These are phyloP conservation scores for Cucurbita pepo DNA, from an alignment of 306 rosid species.

Conservation along the genomic window DNA sequence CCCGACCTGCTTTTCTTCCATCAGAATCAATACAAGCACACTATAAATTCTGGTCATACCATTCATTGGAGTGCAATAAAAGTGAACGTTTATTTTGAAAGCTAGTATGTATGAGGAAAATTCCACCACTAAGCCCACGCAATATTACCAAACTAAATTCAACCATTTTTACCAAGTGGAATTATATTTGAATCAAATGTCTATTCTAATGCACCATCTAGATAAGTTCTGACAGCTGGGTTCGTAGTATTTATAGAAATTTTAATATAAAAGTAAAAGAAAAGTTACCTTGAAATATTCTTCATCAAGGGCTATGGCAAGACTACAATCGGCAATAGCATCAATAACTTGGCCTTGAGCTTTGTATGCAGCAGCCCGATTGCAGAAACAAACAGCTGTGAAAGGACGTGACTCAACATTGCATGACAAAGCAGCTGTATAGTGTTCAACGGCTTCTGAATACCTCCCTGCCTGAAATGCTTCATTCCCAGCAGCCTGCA, in stretches of 20 bases:
- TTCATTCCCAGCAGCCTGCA: slow-evolving; percentile 86
- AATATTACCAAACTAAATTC: neutral
- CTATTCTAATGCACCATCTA: neutral
- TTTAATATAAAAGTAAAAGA: neutral
- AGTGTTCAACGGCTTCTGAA: slow-evolving; percentile 73
- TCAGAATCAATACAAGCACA: neutral
- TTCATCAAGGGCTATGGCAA: slow-evolving; percentile 91
- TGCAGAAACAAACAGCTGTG: slow-evolving; percentile 83
- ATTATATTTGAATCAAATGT: neutral
- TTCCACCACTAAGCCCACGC: neutral
- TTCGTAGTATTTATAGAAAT: neutral
- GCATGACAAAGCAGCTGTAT: slow-evolving; percentile 65
- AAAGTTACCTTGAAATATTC: slow-evolving; percentile 58
- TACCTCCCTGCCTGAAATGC: slow-evolving; percentile 84
- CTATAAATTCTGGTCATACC: neutral
- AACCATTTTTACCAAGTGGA: neutral
- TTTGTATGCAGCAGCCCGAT: slow-evolving; percentile 95
- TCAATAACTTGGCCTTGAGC: slow-evolving; percentile 77
- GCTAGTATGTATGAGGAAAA: neutral
- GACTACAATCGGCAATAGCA: slow-evolving; percentile 90
- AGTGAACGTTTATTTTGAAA: neutral
- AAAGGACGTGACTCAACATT: slow-evolving; percentile 78
- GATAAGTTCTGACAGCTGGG: neutral
- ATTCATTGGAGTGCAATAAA: neutral
- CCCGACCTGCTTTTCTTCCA: neutral